phyloP scores from a whole-genome alignment of 1,284 basidiomycete species.

The Puccinia coronata region DNA sequence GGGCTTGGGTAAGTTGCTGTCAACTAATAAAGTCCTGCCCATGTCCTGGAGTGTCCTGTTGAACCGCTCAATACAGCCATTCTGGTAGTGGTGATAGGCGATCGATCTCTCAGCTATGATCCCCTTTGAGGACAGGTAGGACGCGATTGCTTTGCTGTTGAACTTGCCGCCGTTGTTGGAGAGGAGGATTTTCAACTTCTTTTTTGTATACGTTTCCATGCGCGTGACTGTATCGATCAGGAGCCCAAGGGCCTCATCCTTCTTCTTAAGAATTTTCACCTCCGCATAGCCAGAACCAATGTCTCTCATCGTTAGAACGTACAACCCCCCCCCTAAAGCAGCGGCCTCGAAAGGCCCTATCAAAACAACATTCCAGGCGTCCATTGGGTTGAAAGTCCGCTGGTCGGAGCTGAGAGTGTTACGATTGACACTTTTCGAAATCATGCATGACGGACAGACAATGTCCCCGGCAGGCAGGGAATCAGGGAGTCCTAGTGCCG shows the following conservation, averaged over 20 bases:
- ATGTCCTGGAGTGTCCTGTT: too few relatives aligned
- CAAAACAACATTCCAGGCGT: not conserved
- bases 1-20: not conserved
- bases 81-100: constrained; percentile 6
- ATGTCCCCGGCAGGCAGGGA: not conserved
- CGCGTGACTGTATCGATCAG: not conserved
- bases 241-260: not conserved
- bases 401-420: not conserved
- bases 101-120: not conserved
- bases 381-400: not conserved
- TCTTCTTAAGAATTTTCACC: not conserved
- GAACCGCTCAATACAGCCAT: not conserved
- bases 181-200: not conserved
- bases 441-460: not conserved
- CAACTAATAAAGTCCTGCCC: not conserved
- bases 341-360: not conserved
- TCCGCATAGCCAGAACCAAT: not conserved
- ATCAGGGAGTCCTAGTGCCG: not conserved
- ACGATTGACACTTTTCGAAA: not conserved
- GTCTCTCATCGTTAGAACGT: not conserved
- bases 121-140: not conserved
- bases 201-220: not conserved
- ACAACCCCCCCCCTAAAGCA: not conserved
- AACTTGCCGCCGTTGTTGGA: constrained; percentile 9
- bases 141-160: not conserved